A percentile compares a stretch with the other conserved stretches of the same genome.
Conservation (phyloP, 2,329 filamentous ascomycete species). For the Penicillium freii region DNA sequence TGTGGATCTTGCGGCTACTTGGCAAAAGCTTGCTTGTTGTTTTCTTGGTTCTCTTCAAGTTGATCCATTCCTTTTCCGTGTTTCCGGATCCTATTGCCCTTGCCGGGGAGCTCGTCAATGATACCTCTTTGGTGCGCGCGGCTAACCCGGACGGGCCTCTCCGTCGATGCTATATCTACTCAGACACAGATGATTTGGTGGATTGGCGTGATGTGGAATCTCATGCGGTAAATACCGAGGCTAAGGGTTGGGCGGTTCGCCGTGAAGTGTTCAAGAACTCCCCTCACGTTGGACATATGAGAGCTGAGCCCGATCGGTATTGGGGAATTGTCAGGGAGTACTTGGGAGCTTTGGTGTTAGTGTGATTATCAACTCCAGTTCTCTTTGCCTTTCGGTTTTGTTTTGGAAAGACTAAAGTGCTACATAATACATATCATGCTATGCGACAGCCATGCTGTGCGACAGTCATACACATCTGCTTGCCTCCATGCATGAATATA, state of each 20-base stretch:
- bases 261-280: constrained; percentile 39
- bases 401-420: not conserved
- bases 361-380: not conserved
- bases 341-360: constrained; percentile 12
- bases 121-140: constrained; percentile 23
- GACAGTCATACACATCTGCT: not conserved
- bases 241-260: constrained; percentile 33
- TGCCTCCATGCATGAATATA: too few species aligned
- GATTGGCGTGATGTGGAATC: constrained; percentile 37
- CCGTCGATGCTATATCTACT: constrained; percentile 42
- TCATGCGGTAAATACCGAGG: constrained; percentile 35
- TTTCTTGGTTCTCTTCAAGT: constrained; percentile 21
- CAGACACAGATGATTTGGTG: constrained; percentile 40
- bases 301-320: constrained; percentile 38
- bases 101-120: constrained; percentile 34
- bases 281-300: constrained; percentile 44
- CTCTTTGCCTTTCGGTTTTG: not conserved
- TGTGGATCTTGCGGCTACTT: constrained; percentile 31
- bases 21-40: constrained; percentile 27
- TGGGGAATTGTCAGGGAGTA: constrained; percentile 37
- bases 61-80: constrained; percentile 20
- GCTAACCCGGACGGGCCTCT: constrained; percentile 8
- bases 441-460: not conserved
- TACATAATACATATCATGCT: not conserved
- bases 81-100: constrained; percentile 27